These are phyloP conservation scores for Epichloe elymi DNA, from an alignment of 2,329 filamentous ascomycete genomes.

Conservation along the genomic window DNA sequence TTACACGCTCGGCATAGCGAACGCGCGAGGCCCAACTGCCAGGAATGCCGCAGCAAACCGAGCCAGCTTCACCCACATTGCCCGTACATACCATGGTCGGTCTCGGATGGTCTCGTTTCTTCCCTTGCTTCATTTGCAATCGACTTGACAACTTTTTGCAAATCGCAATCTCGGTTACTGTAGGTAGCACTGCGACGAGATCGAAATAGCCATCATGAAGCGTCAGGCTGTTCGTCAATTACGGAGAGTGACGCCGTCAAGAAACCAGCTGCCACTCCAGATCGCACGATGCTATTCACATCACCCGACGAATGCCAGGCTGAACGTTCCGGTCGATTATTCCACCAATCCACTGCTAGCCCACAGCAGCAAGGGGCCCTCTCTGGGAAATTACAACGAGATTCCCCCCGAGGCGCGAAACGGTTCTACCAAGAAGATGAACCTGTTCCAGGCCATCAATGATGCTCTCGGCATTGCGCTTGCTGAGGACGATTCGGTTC, in stretches of 20 bases:
- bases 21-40: neutral
- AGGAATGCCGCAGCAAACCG: conserved; percentile 25
- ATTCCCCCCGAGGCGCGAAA: conserved; percentile 56
- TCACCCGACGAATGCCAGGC: conserved; percentile 44
- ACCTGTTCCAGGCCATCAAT: conserved; percentile 90
- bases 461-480: conserved; percentile 75
- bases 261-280: conserved; percentile 10
- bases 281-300: conserved; percentile 34
- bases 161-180: neutral
- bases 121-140: conserved; percentile 1
- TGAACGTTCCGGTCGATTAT: conserved; percentile 86
- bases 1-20: neutral
- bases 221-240: conserved; percentile 19
- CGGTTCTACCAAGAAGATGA: conserved; percentile 71
- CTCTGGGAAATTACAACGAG: conserved; percentile 54
- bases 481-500: conserved; percentile 67
- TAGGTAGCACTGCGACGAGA: conserved; percentile 5
- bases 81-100: neutral
- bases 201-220: conserved; percentile 15
- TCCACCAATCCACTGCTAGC: conserved; percentile 66
- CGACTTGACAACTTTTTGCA: neutral
- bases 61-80: conserved; percentile 10
- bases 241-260: conserved; percentile 14
- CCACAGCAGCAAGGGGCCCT: conserved; percentile 56
- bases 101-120: neutral